Base-by-base conservation (phyloP, 129 eudicot species). In the Silybum marianum region DNA sequence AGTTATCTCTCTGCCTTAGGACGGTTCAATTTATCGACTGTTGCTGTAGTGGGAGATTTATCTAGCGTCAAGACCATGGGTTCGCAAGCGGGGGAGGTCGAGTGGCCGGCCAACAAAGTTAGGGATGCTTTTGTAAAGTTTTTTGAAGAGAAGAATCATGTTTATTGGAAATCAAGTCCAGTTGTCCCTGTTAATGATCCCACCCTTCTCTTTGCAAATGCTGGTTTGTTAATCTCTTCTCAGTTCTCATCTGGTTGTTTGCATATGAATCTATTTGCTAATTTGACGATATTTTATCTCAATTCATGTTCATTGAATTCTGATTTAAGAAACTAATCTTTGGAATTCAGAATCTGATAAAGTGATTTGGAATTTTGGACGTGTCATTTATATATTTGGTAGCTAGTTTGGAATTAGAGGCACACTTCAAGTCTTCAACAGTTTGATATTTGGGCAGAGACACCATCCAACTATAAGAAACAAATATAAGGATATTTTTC, bases 101-200 rank as follows among this genome's bases (percentile, higher is more conserved):
- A 92, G 71, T 95, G 99, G 99, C 93, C 99, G 67, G 99, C 99
- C 0, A 82, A 44, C 32, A 77, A 69, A 69, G 98, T 93, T 1
- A 86, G 99, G 79, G 93, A 93, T 0, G 79, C 97, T 2, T 95
- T 91, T 62, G n/a, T 93, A 0, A 68, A 87, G 42, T 95, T 93
- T 68, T 95, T 91, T 32, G 85, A 91, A 83, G 87, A 66, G 2
- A 87, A 87, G 78, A 68, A 40, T 3, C 99, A 95, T 40, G 89
- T 83, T 0, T 38, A 82, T 34, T 93, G 97, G 97, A 91, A 87
- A 80, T 95, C 99, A 0, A 95, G 99, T 25, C 99, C 99, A 2
- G 99, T 95, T 78, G 99, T 95, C 76, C 99, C 99, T 39, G 90
- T 81, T 54, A 93, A 93, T 60, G 99, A 95, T 65, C 99, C 99